phyloP scores from a whole-genome alignment of 345 rosid genomes.

The Conringia planisiliqua region DNA sequence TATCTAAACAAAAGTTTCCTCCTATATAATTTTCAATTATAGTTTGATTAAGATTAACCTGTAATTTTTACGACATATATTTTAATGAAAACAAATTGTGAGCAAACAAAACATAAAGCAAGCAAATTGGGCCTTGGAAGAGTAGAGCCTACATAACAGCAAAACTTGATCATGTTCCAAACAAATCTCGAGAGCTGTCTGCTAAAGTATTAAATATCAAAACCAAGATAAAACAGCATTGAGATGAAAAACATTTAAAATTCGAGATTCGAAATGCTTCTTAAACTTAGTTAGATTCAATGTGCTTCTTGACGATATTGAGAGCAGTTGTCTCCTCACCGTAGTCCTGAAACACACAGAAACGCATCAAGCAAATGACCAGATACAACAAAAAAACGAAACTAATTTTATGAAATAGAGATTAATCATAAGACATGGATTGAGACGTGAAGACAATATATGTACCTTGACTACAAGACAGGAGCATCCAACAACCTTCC shows the following conservation, averaged over 20 bases:
- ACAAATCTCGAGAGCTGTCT: conserved; percentile 23
- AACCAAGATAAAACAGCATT: conserved; percentile 26
- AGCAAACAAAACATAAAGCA: neutral
- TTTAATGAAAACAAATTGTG: neutral
- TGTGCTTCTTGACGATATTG: conserved; percentile 34
- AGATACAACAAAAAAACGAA: neutral
- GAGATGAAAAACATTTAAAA: conserved; percentile 5
- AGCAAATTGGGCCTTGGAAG: neutral
- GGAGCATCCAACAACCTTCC: conserved; percentile 87
- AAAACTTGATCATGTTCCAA: conserved; percentile 26
- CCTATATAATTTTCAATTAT: neutral
- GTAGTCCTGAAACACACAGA: conserved; percentile 25
- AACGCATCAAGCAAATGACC: neutral
- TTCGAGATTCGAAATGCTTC: conserved; percentile 9
- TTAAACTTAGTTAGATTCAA: conserved; percentile 25
- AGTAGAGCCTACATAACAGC: neutral
- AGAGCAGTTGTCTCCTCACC: conserved; percentile 39
- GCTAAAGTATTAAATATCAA: conserved; percentile 22
- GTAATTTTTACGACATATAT: neutral
- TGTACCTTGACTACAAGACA: conserved; percentile 78
- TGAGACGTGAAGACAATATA: neutral
- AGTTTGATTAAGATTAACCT: neutral
- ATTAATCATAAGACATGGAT: neutral
- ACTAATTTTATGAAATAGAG: neutral
- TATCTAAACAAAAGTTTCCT: neutral